Conservation (phyloP, 2,329 filamentous ascomycete species). For the Dactylellina cionopaga region DNA sequence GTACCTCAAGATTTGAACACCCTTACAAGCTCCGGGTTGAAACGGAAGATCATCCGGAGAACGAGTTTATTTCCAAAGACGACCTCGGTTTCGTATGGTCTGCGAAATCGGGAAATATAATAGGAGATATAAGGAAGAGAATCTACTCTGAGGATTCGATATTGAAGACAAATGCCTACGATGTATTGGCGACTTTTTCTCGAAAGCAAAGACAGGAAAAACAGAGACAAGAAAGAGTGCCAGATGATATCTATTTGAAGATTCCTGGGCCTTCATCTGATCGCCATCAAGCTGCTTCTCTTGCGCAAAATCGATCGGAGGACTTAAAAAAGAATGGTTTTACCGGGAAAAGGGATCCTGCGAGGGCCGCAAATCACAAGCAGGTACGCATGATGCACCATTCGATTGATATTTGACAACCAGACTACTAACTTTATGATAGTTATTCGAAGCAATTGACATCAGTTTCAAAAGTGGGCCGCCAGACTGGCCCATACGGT, state of each 20-base stretch:
- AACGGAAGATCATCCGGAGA: not conserved
- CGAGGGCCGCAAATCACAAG: slow-evolving; percentile 11
- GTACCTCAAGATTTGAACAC: slow-evolving; percentile 14
- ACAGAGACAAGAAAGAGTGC: slow-evolving; percentile 1
- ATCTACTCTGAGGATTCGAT: slow-evolving; percentile 39
- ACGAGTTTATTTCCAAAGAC: slow-evolving; percentile 16
- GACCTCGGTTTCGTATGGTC: slow-evolving; percentile 22
- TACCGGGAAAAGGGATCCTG: not conserved
- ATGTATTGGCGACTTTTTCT: slow-evolving; percentile 34
- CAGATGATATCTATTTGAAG: no score
- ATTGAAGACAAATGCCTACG: slow-evolving; percentile 34
- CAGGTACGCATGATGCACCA: not conserved
- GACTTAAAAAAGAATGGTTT: no score
- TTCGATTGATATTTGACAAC: not conserved
- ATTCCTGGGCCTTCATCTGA: slow-evolving; percentile 8
- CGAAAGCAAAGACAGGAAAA: slow-evolving; percentile 13
- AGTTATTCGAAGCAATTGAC: slow-evolving; percentile 43
- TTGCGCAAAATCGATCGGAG: not conserved
- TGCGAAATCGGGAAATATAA: slow-evolving; percentile 27
- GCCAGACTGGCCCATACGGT: slow-evolving; percentile 40
- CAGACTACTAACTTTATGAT: not conserved
- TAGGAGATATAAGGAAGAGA: slow-evolving; percentile 4
- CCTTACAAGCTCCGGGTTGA: not conserved
- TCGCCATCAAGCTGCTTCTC: not conserved
- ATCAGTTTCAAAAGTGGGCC: slow-evolving; percentile 16